These are phyloP conservation scores for Kurtzmaniella natalensis DNA, from an alignment of 1,139 yeast genomes.

Conservation along the genomic window DNA sequence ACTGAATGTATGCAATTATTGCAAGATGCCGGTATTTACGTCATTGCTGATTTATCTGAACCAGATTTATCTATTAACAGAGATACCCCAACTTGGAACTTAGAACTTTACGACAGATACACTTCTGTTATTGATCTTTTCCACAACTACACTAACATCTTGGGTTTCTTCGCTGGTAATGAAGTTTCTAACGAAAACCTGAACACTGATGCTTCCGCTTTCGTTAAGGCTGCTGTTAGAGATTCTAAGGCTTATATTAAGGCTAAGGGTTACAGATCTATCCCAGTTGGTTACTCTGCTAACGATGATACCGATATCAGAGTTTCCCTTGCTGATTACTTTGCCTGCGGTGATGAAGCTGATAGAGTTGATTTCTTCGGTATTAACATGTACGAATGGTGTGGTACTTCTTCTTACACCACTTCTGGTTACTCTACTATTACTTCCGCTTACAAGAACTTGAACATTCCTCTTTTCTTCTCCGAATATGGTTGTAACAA, in stretches of 20 bases:
- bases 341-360: constrained; percentile 70
- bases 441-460: constrained; percentile 64
- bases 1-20: constrained; percentile 62
- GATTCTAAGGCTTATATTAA: constrained; percentile 74
- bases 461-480: constrained; percentile 80
- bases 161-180: constrained; percentile 90
- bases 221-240: constrained; percentile 85
- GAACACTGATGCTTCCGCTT: constrained; percentile 78
- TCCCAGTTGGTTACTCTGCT: constrained; percentile 89
- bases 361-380: constrained; percentile 85
- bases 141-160: constrained; percentile 66
- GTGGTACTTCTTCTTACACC: constrained; percentile 66
- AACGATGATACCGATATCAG: constrained; percentile 77
- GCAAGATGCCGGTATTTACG: constrained; percentile 73
- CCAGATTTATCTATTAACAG: constrained; percentile 64
- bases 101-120: constrained; percentile 65
- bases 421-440: constrained; percentile 71
- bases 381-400: constrained; percentile 95
- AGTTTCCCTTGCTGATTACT: constrained; percentile 70
- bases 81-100: constrained; percentile 57
- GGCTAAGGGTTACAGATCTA: constrained; percentile 58
- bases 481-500: constrained; percentile 92
- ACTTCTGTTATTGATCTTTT: constrained; percentile 70
- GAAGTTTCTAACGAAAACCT: constrained; percentile 75
- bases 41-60: constrained; percentile 71